Evolutionary conservation across 1,284 basidiomycete genomes (phyloP).

Genomic region (Tylopilus sp.): DNA sequence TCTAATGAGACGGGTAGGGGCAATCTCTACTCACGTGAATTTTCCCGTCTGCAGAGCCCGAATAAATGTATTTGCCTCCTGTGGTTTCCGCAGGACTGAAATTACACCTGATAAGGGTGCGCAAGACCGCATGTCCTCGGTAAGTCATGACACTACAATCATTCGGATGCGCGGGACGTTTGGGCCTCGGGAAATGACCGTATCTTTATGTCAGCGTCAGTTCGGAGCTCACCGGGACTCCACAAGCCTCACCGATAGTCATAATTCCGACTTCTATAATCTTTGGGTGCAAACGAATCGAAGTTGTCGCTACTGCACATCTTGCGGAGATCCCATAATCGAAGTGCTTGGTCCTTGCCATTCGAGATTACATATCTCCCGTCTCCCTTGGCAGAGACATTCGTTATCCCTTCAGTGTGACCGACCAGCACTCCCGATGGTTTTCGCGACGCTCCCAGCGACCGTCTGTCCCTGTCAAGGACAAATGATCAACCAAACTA

Average conservation of each 20-base stretch:
- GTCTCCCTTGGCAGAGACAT: slow-evolving; percentile 85
- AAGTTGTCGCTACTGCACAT: slow-evolving; percentile 80
- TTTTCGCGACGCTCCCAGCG: slow-evolving; percentile 71
- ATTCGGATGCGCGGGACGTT: slow-evolving; percentile 69
- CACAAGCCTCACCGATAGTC: slow-evolving; percentile 69
- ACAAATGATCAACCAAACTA: background rate
- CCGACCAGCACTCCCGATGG: slow-evolving; percentile 93
- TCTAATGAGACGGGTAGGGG: background rate
- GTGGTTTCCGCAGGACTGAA: slow-evolving; percentile 93
- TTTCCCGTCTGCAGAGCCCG: slow-evolving; percentile 80
- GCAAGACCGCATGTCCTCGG: slow-evolving; percentile 87
- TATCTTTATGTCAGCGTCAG: slow-evolving; percentile 41
- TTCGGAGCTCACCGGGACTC: background rate
- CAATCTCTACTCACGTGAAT: slow-evolving; percentile 62
- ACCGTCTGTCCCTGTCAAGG: slow-evolving; percentile 79
- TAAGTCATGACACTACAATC: slow-evolving; percentile 97
- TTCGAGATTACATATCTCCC: slow-evolving; percentile 97
- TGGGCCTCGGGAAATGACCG: slow-evolving; percentile 64
- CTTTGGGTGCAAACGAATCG: slow-evolving; percentile 47
- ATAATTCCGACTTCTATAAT: slow-evolving; percentile 64
- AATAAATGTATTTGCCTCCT: slow-evolving; percentile 91
- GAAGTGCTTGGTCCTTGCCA: slow-evolving; percentile 91
- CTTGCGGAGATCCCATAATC: slow-evolving; percentile 93
- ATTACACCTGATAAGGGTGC: slow-evolving; percentile 93
- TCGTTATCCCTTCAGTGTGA: slow-evolving; percentile 93